These are phyloP conservation scores for Dysphania ambrosioides DNA, from an alignment of 148 eudicot genomes.

Conservation along the genomic window DNA sequence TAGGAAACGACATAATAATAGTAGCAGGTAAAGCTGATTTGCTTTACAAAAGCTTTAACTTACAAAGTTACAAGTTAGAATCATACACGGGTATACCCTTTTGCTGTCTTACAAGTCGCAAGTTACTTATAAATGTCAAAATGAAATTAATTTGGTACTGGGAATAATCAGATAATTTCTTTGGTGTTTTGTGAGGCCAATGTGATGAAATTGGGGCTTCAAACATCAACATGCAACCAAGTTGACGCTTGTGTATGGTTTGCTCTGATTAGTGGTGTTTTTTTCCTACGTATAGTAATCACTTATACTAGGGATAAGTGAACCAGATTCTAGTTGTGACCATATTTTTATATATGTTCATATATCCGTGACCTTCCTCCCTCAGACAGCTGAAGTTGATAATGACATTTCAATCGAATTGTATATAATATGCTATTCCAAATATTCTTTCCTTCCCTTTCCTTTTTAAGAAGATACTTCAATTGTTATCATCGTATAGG, in stretches of 20 bases:
- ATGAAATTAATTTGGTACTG: not conserved
- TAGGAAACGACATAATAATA: constrained; percentile 5
- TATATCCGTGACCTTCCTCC: constrained; percentile 16
- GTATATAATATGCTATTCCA: not conserved
- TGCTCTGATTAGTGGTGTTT: not conserved
- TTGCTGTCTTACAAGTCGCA: not conserved
- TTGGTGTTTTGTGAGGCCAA: constrained; percentile 12
- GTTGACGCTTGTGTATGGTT: no score
- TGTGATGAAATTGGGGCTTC: not conserved
- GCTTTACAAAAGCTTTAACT: no score
- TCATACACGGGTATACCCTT: no score
- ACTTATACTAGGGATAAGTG: no score
- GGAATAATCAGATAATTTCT: not conserved
- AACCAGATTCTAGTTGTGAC: constrained; percentile 23
- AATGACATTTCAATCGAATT: constrained; percentile 16
- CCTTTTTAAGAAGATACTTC: constrained; percentile 21
- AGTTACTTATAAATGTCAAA: constrained; percentile 12
- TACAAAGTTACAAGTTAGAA: no score
- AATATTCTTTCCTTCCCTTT: constrained; percentile 22
- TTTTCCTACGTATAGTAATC: constrained; percentile 10
- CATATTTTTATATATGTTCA: not conserved
- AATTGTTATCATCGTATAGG: no score
- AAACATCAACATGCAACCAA: not conserved
- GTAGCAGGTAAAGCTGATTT: not conserved
- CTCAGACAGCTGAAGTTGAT: constrained; percentile 22